A percentile compares a stretch with the other conserved stretches of the same genome.
phyloP scores from a whole-genome alignment of 2,329 filamentous ascomycete genomes.

The Alternaria triticimaculans region DNA sequence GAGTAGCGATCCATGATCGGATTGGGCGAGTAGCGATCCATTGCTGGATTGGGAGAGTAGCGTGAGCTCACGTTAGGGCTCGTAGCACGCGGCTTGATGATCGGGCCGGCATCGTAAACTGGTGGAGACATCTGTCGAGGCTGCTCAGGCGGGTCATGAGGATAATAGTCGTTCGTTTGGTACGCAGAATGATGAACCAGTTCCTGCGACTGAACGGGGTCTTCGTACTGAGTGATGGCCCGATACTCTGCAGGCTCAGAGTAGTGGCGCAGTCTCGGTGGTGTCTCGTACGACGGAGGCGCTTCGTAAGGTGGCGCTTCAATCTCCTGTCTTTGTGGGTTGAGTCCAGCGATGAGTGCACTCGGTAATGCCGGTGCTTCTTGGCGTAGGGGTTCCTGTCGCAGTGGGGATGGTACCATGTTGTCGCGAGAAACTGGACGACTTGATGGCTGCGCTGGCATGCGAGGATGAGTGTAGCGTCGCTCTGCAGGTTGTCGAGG shows the following conservation, averaged over 20 bases:
- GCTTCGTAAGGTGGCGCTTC: constrained; percentile 30
- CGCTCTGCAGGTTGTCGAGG: constrained; percentile 36
- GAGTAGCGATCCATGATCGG: constrained; percentile 17
- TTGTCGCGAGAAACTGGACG: constrained; percentile 44
- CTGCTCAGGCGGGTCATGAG: constrained; percentile 51
- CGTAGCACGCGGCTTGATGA: constrained; percentile 52
- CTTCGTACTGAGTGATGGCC: constrained; percentile 41
- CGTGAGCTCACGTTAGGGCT: constrained; percentile 50
- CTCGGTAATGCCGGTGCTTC: constrained; percentile 34
- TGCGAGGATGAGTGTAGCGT: constrained; percentile 41
- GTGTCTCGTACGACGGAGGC: constrained; percentile 28
- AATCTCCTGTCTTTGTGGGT: constrained; percentile 32
- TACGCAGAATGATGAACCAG: constrained; percentile 37
- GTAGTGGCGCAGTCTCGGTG: constrained; percentile 39
- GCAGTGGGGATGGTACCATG: constrained; percentile 36
- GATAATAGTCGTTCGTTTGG: constrained; percentile 48
- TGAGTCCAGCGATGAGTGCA: constrained; percentile 42
- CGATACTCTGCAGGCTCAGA: constrained; percentile 45
- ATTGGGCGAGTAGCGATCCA: not conserved
- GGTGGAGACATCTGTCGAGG: constrained; percentile 45
- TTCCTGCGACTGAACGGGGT: constrained; percentile 36
- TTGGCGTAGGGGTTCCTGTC: constrained; percentile 27
- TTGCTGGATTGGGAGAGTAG: constrained; percentile 23
- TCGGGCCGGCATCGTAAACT: constrained; percentile 48
- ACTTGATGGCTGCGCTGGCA: constrained; percentile 27